These are phyloP conservation scores for Fusarium multiceps DNA, from an alignment of 2,329 filamentous ascomycete genomes.

Conservation along the genomic window DNA sequence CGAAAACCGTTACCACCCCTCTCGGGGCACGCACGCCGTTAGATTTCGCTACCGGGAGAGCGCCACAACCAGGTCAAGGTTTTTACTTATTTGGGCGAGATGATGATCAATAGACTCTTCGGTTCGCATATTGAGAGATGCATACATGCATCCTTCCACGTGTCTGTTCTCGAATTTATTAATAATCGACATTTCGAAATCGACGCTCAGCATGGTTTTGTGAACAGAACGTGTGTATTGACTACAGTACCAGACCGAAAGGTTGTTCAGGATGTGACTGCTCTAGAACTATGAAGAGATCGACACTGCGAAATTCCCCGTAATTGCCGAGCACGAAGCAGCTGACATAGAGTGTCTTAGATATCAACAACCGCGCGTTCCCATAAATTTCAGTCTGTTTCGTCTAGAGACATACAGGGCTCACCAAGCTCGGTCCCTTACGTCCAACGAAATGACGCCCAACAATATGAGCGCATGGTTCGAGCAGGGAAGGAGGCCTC, in stretches of 20 bases:
- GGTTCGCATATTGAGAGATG: neutral
- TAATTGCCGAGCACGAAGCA: neutral
- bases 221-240: neutral
- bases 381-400: slow-evolving; percentile 14
- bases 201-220: neutral
- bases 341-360: slow-evolving; percentile 8
- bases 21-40: slow-evolving; percentile 17
- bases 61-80: slow-evolving; percentile 36
- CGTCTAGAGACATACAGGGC: slow-evolving; percentile 23
- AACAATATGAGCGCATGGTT: neutral
- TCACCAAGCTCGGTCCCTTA: slow-evolving; percentile 5
- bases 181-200: neutral
- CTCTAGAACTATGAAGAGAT: neutral
- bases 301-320: neutral
- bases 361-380: neutral
- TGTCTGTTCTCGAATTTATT: neutral
- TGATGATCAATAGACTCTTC: slow-evolving; percentile 22
- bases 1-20: slow-evolving; percentile 36
- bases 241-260: neutral
- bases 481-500: slow-evolving; percentile 1
- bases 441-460: neutral
- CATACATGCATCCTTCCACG: neutral
- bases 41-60: slow-evolving; percentile 30
- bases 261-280: neutral
- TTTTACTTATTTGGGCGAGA: slow-evolving; percentile 13